Base-by-base conservation (phyloP, 2,329 filamentous ascomycete species). In the Ceratocystiopsis minuta region DNA sequence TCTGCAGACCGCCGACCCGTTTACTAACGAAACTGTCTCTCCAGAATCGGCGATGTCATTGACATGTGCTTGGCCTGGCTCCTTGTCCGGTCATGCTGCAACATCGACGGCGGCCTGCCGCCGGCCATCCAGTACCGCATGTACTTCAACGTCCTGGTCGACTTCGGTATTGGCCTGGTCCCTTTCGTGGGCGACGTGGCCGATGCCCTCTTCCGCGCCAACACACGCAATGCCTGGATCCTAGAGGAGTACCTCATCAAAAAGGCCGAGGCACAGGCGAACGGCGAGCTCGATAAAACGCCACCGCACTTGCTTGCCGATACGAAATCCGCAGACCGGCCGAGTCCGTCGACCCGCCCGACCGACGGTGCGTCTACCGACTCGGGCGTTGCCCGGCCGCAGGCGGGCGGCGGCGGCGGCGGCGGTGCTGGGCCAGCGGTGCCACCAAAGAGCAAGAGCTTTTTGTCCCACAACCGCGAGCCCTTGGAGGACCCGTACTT, bases 91-190 rank as follows among this genome's bases (percentile, higher is more conserved):
- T 77, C 75, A 18, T 87, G 83, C 60, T 67, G 68, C 47, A 70
- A 78, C 46, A 67, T 93, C 38, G 80, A 92, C 41, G 83, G 82
- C 39, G 83, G 82, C 14, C 70, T 96, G 5, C 78, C 79, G 2
- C 49, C 58, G 5, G 53, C 57, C 11, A 59, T 88, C 39, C 66
- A 72, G 43, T 57, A 70, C 24, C 70, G 70, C 53, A 96, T 98
- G 90, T 58, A 86, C 48, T 60, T 86, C 54, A 92, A 94, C 59
- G 72, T 95, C 43, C 52, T 69, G 4, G 45, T 87, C 35, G 83
- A 92, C 54, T 83, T 90, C 50, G 56, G 70, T 34, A 64, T 87
- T 32, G 84, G 83, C 6, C 61, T 90, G 3, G 64, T 88, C 1
- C 83, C 83, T 0, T 72, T 88, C 47, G 47, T 85, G 0, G 83